Percentiles rank a stretch among this genome's conserved stretches.
These are phyloP conservation scores for Alternaria arborescens DNA, from an alignment of 2,329 filamentous ascomycete species.

Conservation along the genomic window DNA sequence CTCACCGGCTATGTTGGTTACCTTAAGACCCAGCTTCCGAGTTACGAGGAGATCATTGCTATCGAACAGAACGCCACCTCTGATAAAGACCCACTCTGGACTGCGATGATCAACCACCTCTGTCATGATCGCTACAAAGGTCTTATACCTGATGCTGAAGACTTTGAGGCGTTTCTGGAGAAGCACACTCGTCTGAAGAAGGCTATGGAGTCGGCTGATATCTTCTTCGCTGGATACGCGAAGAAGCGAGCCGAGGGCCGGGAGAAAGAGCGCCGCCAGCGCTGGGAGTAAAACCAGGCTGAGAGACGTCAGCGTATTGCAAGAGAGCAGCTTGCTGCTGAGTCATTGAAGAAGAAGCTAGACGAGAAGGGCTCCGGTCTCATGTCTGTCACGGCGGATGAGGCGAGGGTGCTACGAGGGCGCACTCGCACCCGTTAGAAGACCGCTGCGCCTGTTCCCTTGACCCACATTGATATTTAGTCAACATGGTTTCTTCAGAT, in stretches of 20 bases:
- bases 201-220: constrained; percentile 15
- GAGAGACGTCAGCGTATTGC: constrained; percentile 6
- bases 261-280: constrained; percentile 6
- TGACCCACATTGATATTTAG: not conserved
- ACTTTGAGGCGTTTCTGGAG: constrained; percentile 13
- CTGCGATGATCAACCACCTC: constrained; percentile 26
- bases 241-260: constrained; percentile 1
- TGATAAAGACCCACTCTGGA: constrained; percentile 24
- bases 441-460: not conserved
- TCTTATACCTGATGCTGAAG: constrained; percentile 14
- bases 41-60: constrained; percentile 22
- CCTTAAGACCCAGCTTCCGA: constrained; percentile 18
- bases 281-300: constrained; percentile 6
- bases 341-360: constrained; percentile 14
- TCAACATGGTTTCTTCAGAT: not conserved
- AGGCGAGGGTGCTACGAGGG: constrained; percentile 13
- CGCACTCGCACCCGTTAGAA: constrained; percentile 2
- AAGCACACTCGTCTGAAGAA: constrained; percentile 8
- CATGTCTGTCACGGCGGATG: constrained; percentile 14
- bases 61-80: constrained; percentile 17
- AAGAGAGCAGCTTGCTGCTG: constrained; percentile 1
- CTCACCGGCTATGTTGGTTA: constrained; percentile 11
- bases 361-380: constrained; percentile 10
- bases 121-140: constrained; percentile 10
- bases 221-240: constrained; percentile 5